A percentile compares a stretch with the other conserved stretches of the same genome.
Evolutionary conservation across 257 asterid species (phyloP).

Genomic region (Solanum piurae): DNA sequence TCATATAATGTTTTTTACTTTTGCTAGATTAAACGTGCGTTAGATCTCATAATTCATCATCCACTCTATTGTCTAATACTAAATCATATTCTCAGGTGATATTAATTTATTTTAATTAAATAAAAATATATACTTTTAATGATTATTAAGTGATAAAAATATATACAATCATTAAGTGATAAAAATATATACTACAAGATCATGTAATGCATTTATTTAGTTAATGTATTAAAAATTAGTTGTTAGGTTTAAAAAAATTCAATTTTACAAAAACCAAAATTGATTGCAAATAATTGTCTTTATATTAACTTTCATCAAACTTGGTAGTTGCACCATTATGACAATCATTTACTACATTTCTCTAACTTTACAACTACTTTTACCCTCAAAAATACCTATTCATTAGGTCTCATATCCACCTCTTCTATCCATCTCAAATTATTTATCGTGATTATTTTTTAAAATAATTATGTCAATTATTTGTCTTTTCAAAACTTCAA

Average conservation of each 20-base stretch:
- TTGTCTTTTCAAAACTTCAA: not conserved
- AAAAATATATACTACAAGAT: not conserved
- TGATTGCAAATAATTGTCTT: not conserved
- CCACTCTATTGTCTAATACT: not conserved
- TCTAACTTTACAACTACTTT: not conserved
- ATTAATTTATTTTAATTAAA: not conserved
- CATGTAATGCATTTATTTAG: not conserved
- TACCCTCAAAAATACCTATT: not conserved
- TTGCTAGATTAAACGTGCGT: not conserved
- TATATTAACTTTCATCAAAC: not conserved
- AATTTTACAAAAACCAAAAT: not conserved
- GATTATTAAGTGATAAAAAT: not conserved
- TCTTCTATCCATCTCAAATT: not conserved
- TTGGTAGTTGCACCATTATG: not conserved
- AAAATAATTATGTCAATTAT: not conserved
- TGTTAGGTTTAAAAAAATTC: not conserved
- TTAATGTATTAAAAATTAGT: not conserved
- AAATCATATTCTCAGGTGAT: not conserved
- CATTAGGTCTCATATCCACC: not conserved
- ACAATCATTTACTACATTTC: not conserved
- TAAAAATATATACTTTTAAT: not conserved
- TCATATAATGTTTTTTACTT: too few species aligned
- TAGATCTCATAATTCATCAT: not conserved
- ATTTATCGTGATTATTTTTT: not conserved
- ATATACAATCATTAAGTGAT: not conserved